Evolutionary conservation across 352 stramenopile genomes (phyloP).

Genomic region (Phytophthora pisi): DNA sequence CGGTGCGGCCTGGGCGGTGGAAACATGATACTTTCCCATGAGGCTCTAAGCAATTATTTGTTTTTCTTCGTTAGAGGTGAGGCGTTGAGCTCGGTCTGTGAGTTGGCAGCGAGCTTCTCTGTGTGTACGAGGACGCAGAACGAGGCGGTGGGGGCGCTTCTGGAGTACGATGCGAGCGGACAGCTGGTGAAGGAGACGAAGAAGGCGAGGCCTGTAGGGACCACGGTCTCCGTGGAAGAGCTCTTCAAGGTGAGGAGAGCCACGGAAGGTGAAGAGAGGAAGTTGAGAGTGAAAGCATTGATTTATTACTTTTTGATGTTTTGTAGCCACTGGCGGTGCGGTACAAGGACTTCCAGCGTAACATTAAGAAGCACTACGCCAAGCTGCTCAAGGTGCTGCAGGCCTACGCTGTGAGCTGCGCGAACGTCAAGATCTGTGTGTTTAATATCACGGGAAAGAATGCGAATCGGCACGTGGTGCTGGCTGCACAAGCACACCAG

Average conservation of each 20-base stretch:
- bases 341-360: conserved; percentile 92
- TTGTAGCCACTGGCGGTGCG: conserved; percentile 90
- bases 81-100: conserved; percentile 95
- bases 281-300: not conserved
- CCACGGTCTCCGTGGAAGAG: conserved; percentile 92
- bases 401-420: conserved; percentile 64
- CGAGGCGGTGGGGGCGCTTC: conserved; percentile 76
- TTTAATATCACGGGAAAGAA: conserved; percentile 64
- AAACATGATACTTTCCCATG: too few species aligned
- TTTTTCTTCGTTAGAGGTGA: conserved; percentile 75
- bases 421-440: conserved; percentile 63
- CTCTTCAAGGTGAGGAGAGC: conserved; percentile 83
- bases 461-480: conserved; percentile 51
- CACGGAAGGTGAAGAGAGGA: not conserved
- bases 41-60: not conserved
- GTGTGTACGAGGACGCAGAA: conserved; percentile 88
- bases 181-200: conserved; percentile 55
- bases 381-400: conserved; percentile 95
- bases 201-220: conserved; percentile 86
- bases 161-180: conserved; percentile 86
- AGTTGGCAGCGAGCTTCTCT: conserved; percentile 85
- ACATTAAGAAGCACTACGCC: conserved; percentile 94
- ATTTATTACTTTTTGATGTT: not conserved
- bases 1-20: conserved; percentile 40
- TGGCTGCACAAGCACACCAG: conserved; percentile 73